Conservation (phyloP, 805 yeast genomes). For the Yarrowia sp. region DNA sequence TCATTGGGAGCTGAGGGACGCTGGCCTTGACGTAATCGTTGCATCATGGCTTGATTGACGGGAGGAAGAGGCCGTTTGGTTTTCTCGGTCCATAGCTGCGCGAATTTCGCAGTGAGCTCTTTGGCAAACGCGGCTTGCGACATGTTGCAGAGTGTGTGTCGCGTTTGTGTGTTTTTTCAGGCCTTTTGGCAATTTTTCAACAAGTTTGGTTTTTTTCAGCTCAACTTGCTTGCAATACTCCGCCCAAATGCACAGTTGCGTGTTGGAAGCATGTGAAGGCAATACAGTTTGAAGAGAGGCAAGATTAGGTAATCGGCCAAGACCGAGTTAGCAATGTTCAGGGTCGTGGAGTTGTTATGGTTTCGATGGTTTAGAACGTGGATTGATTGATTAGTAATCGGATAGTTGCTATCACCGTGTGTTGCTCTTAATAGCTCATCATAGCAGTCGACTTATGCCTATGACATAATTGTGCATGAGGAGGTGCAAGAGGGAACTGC, state of each 20-base stretch:
- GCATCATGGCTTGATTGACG: conserved; percentile 20
- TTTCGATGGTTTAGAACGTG: background rate
- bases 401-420: no score
- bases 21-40: conserved; percentile 7
- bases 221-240: background rate
- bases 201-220: background rate
- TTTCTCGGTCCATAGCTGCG: conserved; percentile 12
- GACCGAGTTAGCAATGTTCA: background rate
- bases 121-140: conserved; percentile 14
- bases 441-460: no score
- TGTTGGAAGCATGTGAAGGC: conserved; percentile 3
- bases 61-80: conserved; percentile 26
- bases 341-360: no score
- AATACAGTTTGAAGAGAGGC: background rate
- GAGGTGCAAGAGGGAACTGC: no score
- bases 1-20: background rate
- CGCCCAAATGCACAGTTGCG: background rate
- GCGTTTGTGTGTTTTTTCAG: background rate
- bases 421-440: no score
- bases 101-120: conserved; percentile 27
- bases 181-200: background rate
- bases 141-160: background rate
- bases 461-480: no score
- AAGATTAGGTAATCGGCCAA: background rate
- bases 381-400: background rate